Base-by-base conservation (phyloP, 2,329 filamentous ascomycete species). In the Pestalotiopsis sp. region DNA sequence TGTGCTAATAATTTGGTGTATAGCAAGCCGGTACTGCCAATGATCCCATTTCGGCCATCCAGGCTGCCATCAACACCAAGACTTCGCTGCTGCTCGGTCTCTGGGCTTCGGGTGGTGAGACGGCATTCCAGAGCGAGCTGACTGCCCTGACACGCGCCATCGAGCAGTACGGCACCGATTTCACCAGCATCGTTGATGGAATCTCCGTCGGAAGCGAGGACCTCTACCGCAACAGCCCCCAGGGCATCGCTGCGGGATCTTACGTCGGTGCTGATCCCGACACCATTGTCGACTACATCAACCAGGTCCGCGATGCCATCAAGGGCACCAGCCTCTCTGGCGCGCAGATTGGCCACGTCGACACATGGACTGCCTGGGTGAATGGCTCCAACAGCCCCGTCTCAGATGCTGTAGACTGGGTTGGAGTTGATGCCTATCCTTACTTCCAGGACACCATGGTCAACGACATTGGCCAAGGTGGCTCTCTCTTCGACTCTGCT, bases 171-270 rank as follows among this genome's bases (percentile, higher is more conserved):
- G 93, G 93, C 68, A 80, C 83, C 11, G 82, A 85, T 62, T 90
- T 97, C 75, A 86, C 86, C 52, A 83, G 85, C 68, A 83, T 92
- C 20, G 89, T 97, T 58, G 91, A 90, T 68, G 94, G 93, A 79
- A 95, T 97, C 81, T 95, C 93, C 0, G 89, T 97, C 66, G 94
- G 94, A 71, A 92, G 88, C 73, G 94, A 97, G 85, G 94, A 97
- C 79, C 86, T 96, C 58, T 96, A 96, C 86, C 91, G 93, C 76
- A 88, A 87, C 80, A 93, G 93, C 0, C 86, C 88, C n/a, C 91
- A 86, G 11, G 93, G 92, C 68, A 87, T 91, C 70, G 80, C 84
- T 65, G 89, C 89, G 76, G 81, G 88, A 1, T 88, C 89, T 49
- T 88, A 90, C 68, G 79, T 87, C 49, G 94, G 94, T 72, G 84